Base-by-base conservation (phyloP, 371 early-diverging fungal species). In the Haplosporangium sp. region DNA sequence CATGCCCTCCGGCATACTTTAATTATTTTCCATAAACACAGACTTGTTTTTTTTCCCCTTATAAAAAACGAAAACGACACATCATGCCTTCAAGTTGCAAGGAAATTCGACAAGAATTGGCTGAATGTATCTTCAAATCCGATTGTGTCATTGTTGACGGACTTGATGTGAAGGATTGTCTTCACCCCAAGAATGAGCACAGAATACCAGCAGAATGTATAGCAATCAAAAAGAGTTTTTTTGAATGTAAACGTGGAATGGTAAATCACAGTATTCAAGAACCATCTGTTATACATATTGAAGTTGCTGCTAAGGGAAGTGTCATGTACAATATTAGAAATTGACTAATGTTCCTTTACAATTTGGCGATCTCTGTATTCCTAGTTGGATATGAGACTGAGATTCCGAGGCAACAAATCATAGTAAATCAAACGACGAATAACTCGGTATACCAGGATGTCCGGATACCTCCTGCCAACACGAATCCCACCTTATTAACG, bases 171-270 rank as follows among this genome's bases (percentile, higher is more conserved):
- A 83, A 87, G 44, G 92, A 92, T 67, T 93, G 93, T 68, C 88
- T 91, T 48, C 88, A 86, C 48, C 69, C 87, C 71, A 91, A 91
- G 60, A 86, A 91, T 62, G 88, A 85, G 35, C 75, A 82, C 52
- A 76, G 90, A 58, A 88, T 93, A 1, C 93, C 93, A 9, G 71
- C 74, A 27, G 88, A 90, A 72, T 93, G 93, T 82, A 82, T 87
- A 53, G 86, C 89, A 59, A 87, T 92, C 64, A 86, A 88, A 50
- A 88, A 84, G 71, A 92, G 92, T 76, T 87, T 89, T 69, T 91
- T 89, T 56, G 92, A 93, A 76, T 92, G 92, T 76, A 85, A 86
- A 67, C 87, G 92, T 44, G 92, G 92, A 47, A 90, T 92, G 89
- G 90, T 90, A 87, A 71, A 5, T 53, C 65, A 44, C n/a, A 15